Base-by-base conservation (phyloP, 441 rosid genomes). In the Gossypium aridum region DNA sequence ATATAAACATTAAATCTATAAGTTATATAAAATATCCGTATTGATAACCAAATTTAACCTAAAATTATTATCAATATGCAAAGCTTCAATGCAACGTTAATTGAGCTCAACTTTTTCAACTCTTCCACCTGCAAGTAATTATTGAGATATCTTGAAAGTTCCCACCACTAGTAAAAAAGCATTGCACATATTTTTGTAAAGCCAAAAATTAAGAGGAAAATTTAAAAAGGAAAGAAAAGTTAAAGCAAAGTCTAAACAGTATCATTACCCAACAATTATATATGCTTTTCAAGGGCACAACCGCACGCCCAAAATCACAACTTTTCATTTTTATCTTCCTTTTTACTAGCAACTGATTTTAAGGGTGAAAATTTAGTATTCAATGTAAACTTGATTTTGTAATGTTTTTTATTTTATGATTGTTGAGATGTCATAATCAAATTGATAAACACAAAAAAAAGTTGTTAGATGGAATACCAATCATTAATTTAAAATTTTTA, bases 351-450 rank as follows among this genome's bases (percentile, higher is more conserved):
- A 67, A 14, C 34, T 23, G 7, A 22, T 59, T 4, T 68, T 49
- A 25, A n/a, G 59, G 59, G 72, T 49, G 59, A 68, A 57, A 57
- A 49, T 49, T 25, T 43, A 51, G 23, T 57, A 5, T 13, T 4
- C 7, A 8, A 72, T 5, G 37, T 71, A 20, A 43, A n/a, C 14
- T 56, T 71, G 74, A 14, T 57, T 37, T 14, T 23, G 7, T 14
- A 0, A 10, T 31, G 61, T 2, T 56, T 56, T 45, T 45, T 9
- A 2, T 45, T 45, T 9, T 45, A 8, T 63, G 22, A 12, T 31
- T 22, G 67, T 73, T 73, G 51, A 60, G 23, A 72, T 60, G 69
- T 62, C 70, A 25, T 28, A 16, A 10, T 62, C 76, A 61, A 49
- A 4, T 28, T 28, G 6, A 28, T 4, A 28, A 3, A 28, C 3